Percentiles rank a stretch among this genome's conserved stretches.
Conservation (phyloP, 2,329 filamentous ascomycete species). For the Lachnellula hyalina region DNA sequence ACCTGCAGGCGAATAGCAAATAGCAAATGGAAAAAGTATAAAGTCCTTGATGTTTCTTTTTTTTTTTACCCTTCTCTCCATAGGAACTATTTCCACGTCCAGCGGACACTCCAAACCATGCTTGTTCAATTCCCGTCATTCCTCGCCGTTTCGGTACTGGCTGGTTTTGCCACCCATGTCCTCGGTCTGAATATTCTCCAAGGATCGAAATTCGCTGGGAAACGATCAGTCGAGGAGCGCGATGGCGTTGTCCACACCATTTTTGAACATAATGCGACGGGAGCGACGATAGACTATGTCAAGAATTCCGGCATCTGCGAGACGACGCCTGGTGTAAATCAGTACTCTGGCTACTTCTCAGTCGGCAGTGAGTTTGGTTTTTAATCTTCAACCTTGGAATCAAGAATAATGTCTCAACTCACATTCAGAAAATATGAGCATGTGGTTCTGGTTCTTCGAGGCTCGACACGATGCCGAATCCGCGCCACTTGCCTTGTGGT, state of each 20-base stretch:
- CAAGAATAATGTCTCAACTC: slow-evolving; percentile 18
- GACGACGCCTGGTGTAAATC: slow-evolving; percentile 44
- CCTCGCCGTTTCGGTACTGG: no score
- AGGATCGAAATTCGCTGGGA: slow-evolving; percentile 25
- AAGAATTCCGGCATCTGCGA: slow-evolving; percentile 48
- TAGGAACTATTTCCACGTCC: no score
- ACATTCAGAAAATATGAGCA: slow-evolving; percentile 17
- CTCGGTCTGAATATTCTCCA: not conserved
- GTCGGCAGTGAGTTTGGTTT: slow-evolving; percentile 32
- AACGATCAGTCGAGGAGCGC: slow-evolving; percentile 30
- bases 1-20: no score
- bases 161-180: not conserved
- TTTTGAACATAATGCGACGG: slow-evolving; percentile 44
- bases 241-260: slow-evolving; percentile 39
- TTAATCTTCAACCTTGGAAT: slow-evolving; percentile 2
- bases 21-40: no score
- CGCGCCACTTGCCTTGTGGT: slow-evolving; percentile 40
- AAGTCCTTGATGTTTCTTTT: no score
- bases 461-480: slow-evolving; percentile 44
- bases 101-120: no score
- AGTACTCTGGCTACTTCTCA: slow-evolving; percentile 46
- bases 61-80: no score
- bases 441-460: slow-evolving; percentile 51
- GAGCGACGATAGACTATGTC: slow-evolving; percentile 41
- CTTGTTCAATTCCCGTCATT: no score